phyloP scores from a whole-genome alignment of 805 yeast genomes.

The Saccharomycopsis sp. region DNA sequence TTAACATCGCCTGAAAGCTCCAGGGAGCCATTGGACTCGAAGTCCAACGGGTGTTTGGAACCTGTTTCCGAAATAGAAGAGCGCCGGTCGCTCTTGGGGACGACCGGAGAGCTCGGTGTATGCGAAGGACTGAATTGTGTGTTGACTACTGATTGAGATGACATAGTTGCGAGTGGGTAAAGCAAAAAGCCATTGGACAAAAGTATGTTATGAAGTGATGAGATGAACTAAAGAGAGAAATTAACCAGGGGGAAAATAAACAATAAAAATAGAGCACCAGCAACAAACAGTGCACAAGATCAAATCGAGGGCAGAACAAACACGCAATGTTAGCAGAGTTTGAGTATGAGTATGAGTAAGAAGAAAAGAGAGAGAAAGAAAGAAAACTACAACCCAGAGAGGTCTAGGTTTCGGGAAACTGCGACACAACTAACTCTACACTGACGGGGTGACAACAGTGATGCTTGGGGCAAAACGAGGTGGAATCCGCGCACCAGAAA shows the following conservation, averaged over 20 bases:
- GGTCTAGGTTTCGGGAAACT: not conserved
- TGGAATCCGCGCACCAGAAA: not conserved
- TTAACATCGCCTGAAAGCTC: not conserved
- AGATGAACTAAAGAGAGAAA: not conserved
- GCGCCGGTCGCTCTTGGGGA: not conserved
- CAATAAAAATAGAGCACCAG: not conserved
- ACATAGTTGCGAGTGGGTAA: not conserved
- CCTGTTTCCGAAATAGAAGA: not conserved
- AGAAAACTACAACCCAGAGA: not conserved
- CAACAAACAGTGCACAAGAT: not conserved
- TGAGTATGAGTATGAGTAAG: not conserved
- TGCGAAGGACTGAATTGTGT: slow-evolving; percentile 27
- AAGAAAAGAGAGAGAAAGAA: not conserved
- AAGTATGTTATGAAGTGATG: no score
- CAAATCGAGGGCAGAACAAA: no score
- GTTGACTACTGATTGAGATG: not conserved
- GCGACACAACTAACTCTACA: not conserved
- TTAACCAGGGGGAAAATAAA: not conserved
- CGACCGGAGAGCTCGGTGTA: not conserved
- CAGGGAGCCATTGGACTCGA: not conserved
- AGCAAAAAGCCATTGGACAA: not conserved
- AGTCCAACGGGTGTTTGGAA: not conserved
- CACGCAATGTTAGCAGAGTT: not conserved
- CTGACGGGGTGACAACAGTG: not conserved
- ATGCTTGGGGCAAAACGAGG: not conserved